Base-by-base conservation (phyloP, 352 stramenopile genomes). In the Nothophytophthora sp. region DNA sequence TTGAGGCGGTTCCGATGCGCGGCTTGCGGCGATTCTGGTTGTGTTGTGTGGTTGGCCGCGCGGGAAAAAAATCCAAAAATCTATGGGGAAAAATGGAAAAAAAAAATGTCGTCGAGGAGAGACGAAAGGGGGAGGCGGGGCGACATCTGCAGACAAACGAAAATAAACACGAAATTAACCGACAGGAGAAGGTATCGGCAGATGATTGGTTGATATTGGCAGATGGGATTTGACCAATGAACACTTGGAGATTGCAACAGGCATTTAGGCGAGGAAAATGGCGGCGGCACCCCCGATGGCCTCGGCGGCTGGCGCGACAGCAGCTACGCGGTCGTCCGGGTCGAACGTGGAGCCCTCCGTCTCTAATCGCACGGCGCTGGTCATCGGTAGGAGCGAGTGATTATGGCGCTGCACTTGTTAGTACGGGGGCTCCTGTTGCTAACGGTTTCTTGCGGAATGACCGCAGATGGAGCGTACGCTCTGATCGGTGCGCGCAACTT, bases 381-480 rank as follows among this genome's bases (percentile, higher is more conserved):
- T 92, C 29, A 90, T 92, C 15, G 82, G 82, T 92, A 34, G 23
- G 24, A n/a, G n/a, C n/a, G n/a, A n/a, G n/a, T n/a, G n/a, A n/a
- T n/a, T n/a, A n/a, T n/a, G n/a, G n/a, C n/a, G n/a, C n/a, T n/a
- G n/a, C n/a, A n/a, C n/a, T n/a, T n/a, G n/a, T n/a, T n/a, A n/a
- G n/a, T n/a, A n/a, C n/a, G n/a, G n/a, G n/a, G n/a, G n/a, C n/a
- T n/a, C n/a, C n/a, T n/a, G n/a, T n/a, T n/a, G n/a, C n/a, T n/a
- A n/a, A n/a, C n/a, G n/a, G n/a, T n/a, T n/a, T n/a, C n/a, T n/a
- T n/a, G n/a, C n/a, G n/a, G n/a, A n/a, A n/a, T n/a, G n/a, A n/a
- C n/a, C n/a, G n/a, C 22, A 63, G 55, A 58, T 48, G 55, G 55
- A 30, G 24, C 55, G 5, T 63, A 63, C 13, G 48, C 55, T 10